Evolutionary conservation across 2,329 filamentous ascomycete genomes (phyloP).

Genomic region (Trichoderma sp.): DNA sequence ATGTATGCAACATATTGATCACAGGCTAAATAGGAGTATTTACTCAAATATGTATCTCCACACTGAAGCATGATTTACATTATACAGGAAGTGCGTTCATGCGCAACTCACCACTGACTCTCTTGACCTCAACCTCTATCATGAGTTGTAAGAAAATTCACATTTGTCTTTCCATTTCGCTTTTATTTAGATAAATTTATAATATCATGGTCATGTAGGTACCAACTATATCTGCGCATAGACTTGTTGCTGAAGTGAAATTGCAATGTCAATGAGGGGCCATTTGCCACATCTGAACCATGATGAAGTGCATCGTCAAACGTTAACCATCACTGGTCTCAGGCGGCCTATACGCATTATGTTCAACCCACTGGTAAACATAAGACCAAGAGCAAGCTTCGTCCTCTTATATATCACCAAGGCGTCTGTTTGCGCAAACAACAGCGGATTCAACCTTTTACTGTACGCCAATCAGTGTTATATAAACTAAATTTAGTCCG

Average conservation of each 20-base stretch:
- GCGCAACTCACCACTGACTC: not conserved
- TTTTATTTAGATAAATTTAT: not conserved
- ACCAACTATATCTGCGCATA: not conserved
- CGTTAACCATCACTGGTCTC: not conserved
- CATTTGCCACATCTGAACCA: not conserved
- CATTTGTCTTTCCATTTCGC: not conserved
- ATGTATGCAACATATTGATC: not conserved
- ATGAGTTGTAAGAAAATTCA: not conserved
- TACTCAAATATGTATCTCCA: not conserved
- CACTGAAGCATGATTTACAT: not conserved
- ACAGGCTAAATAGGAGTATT: not conserved
- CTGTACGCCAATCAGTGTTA: accelerated
- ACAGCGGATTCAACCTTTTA: accelerated
- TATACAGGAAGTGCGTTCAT: not conserved
- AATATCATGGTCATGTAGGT: not conserved
- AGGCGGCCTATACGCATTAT: not conserved
- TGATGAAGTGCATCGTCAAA: not conserved
- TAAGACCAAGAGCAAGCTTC: not conserved
- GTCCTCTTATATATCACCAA: not conserved
- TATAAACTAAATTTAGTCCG: not conserved
- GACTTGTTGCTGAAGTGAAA: not conserved
- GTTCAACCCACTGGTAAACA: not conserved
- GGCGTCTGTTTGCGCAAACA: not conserved
- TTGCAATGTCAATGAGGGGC: not conserved
- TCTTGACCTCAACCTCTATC: accelerated